Evolutionary conservation across 2,329 filamentous ascomycete genomes (phyloP), one percentile per base, ranked within the genome.

Genomic region (Ceratocystis huliohia): DNA sequence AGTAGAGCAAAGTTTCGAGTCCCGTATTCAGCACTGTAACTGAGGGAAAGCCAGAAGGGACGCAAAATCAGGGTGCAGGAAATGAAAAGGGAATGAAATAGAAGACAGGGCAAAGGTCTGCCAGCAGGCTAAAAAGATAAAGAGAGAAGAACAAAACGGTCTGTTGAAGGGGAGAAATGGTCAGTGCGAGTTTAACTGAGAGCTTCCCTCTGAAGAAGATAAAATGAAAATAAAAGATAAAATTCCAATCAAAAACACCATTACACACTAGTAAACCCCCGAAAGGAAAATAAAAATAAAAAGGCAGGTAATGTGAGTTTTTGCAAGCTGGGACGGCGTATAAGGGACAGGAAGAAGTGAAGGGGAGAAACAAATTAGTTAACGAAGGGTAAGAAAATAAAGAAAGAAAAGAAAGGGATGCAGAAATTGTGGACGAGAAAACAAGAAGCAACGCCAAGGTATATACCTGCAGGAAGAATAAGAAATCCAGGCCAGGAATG

Each of bases 321-420:
- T 41, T 41, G 37, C 37, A 13, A 41, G 37, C 37, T 41, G 37
- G 10, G 13, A 15, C 10, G 37, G 3, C 25, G 48, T 25, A 53
- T 10, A 53, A 53, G 48, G 48, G 48, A 41, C 37, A 4, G 10
- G 15, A 53, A 13, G 5, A 30, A 30, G 56, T 59, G 7, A 28
- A 59, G 33, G 56, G 56, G 17, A 59, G 56, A 59, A 59, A 59
- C 53, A 37, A 37, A 59, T 30, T 30, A 30, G 53, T 59, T 25
- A 20, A 33, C 28, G 28, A 33, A 33, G 25, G 4, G 45, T 46
- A 8, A 30, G 20, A 30, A n/a, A 20, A 56, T 5, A 8, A n/a
- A 63, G n/a, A 28, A 56, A 64, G 53, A 22, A 50, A 50, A 50
- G 25, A 53, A 56, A 64, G 20, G n/a, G 30, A 64, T 20, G 63